Base-by-base conservation (phyloP, 164 flowering plant genomes). In the Berberis thunbergii region DNA sequence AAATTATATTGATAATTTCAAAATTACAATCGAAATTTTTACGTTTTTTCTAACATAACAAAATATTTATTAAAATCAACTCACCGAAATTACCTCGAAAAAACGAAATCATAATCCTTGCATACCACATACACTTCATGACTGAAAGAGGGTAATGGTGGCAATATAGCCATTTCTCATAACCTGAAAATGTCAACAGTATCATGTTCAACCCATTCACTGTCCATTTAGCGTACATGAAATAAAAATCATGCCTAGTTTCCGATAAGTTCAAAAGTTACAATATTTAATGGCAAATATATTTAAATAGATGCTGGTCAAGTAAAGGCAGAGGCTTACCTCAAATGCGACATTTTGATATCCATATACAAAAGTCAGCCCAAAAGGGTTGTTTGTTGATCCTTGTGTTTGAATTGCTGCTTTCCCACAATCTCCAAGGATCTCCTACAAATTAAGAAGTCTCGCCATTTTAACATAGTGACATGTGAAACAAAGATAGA, bases 391-490 rank as follows among this genome's bases (percentile, higher is more conserved):
- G 79, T 85, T 84, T 2, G 85, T 71, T 57, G 97, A 94, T 45
- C 97, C 98, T 74, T 90, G 96, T 49, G 98, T 88, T 74, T 90
- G 96, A 41, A 94, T 91, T 48, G 95, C 97, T 60, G 96, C 97
- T 60, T 85, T 86, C 49, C 97, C 98, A 76, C 92, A 80, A 69
- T 94, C 96, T 61, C 98, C 98, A 45, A 94, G 95, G 61, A 90
- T 86, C 64, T 85, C 98, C 98, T 94, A 69, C 43, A 67, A 50
- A 49, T 9, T 58, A 57, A 26, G 26, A 26, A 26, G 26, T 26
- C 26, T 26, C 26, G 0, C 26, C 26, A 26, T 26, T 26, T 26
- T 26, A 26, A 26, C 26, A 26, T 26, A 26, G 26, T 26, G 26
- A 26, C 26, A 26, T 26, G 26, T 26, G 26, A 26, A 26, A 26